Conservation (phyloP, 306 rosid species). For the cucumber (Cucumis sativus) region DNA sequence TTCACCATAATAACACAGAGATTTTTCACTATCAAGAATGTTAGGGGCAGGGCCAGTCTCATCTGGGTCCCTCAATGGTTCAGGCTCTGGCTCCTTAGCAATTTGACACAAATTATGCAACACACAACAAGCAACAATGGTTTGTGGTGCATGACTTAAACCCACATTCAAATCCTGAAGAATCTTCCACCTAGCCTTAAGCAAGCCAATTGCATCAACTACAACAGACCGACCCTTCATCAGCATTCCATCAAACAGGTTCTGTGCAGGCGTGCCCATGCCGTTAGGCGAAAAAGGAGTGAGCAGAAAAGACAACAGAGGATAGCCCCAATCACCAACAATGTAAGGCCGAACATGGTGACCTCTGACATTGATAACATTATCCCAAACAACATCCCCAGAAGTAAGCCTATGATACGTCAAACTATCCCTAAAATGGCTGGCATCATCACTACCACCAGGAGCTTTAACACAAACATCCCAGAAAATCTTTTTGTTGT, state of each 20-base stretch:
- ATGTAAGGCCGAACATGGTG: constrained; percentile 68
- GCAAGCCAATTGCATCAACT: constrained; percentile 77
- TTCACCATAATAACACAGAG: constrained; percentile 58
- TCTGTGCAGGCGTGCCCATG: constrained; percentile 75
- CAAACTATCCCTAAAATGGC: constrained; percentile 68
- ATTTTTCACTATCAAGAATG: constrained; percentile 56
- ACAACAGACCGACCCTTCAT: constrained; percentile 87
- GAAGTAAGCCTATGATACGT: constrained; percentile 53
- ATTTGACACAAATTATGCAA: constrained; percentile 87
- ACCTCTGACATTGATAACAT: constrained; percentile 44
- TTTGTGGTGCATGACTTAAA: constrained; percentile 72
- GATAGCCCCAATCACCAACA: constrained; percentile 89
- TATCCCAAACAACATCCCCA: constrained; percentile 70
- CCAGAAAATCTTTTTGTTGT: constrained; percentile 85
- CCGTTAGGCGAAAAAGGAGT: constrained; percentile 61
- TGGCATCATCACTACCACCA: constrained; percentile 63
- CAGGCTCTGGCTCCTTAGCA: constrained; percentile 90
- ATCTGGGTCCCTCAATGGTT: constrained; percentile 74
- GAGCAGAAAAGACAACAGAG: constrained; percentile 52
- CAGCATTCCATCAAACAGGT: constrained; percentile 78
- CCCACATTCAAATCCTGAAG: constrained; percentile 80
- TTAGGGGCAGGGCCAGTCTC: constrained; percentile 60
- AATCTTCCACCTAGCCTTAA: constrained; percentile 88
- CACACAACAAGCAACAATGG: constrained; percentile 86
- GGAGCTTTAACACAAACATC: constrained; percentile 86